Conservation (phyloP, 768 basidiomycete genomes). For the Lactarius tabidus region DNA sequence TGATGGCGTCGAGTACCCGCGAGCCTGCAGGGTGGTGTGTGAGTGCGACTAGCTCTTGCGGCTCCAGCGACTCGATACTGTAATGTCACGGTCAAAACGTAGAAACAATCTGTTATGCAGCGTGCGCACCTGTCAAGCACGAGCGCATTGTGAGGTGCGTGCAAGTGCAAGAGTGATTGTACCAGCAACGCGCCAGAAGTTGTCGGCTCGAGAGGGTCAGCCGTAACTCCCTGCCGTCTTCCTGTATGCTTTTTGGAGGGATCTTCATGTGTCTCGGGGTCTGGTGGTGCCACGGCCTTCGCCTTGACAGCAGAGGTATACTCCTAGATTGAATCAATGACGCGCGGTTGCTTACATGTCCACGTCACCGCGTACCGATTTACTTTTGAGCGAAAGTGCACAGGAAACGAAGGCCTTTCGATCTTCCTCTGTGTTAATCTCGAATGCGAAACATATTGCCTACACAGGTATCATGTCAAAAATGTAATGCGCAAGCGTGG, state of each 20-base stretch:
- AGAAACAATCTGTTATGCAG: constrained; percentile 1
- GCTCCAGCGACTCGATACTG: constrained; percentile 56
- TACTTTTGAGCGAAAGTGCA: constrained; percentile 18
- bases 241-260: constrained; percentile 27
- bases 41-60: constrained; percentile 55
- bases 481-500: not conserved
- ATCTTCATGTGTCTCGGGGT: constrained; percentile 11
- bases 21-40: constrained; percentile 67
- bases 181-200: constrained; percentile 83
- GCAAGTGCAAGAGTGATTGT: constrained; percentile 73
- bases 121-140: constrained; percentile 62
- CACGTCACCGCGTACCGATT: constrained; percentile 7
- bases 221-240: constrained; percentile 12
- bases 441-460: constrained; percentile 21
- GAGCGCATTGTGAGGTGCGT: constrained; percentile 59
- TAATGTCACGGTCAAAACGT: constrained; percentile 1
- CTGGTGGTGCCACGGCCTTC: constrained; percentile 1
- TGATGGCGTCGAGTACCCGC: constrained; percentile 72
- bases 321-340: constrained; percentile 23
- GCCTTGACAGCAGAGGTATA: constrained; percentile 23
- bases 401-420: constrained; percentile 20
- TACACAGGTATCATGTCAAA: constrained; percentile 26
- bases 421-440: constrained; percentile 18
- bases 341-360: not conserved
- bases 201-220: constrained; percentile 54